Conservation (phyloP, 1,284 basidiomycete genomes). For the Thelephora terrestris region DNA sequence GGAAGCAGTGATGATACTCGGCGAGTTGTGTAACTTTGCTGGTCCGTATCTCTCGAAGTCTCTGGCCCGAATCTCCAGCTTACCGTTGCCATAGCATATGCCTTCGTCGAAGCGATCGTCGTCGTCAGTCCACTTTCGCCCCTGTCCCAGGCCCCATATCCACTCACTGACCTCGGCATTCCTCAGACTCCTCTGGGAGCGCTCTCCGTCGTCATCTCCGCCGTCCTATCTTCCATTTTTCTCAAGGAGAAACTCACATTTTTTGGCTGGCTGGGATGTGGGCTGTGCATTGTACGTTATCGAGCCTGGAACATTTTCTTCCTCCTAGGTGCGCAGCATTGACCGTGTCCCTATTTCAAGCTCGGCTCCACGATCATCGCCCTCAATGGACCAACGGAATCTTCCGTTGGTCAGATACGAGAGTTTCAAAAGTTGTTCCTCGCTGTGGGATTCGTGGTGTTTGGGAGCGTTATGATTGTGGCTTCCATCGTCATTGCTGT, state of each 20-base stretch:
- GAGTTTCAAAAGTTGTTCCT: conserved; percentile 81
- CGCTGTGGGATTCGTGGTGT: conserved; percentile 80
- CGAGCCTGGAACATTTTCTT: not conserved
- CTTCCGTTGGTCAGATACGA: conserved; percentile 70
- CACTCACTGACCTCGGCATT: not conserved
- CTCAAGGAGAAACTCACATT: conserved; percentile 88
- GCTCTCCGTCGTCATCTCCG: conserved; percentile 92
- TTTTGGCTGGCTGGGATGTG: conserved; percentile 91
- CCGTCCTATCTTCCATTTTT: conserved; percentile 88
- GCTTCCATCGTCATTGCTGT: conserved; percentile 62
- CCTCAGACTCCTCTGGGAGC: conserved; percentile 88
- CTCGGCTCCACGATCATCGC: conserved; percentile 85
- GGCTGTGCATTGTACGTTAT: conserved; percentile 65
- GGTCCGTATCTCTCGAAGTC: conserved; percentile 32
- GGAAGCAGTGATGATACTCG: conserved; percentile 64
- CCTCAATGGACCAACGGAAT: conserved; percentile 75
- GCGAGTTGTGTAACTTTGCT: conserved; percentile 77
- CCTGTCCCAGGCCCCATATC: not conserved
- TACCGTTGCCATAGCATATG: conserved; percentile 51
- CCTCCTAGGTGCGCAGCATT: not conserved
- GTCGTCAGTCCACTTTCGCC: conserved; percentile 43
- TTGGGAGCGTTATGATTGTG: conserved; percentile 53
- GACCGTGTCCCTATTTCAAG: conserved; percentile 22
- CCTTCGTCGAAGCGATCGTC: conserved; percentile 83
- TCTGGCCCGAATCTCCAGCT: not conserved